Conservation (phyloP, 768 basidiomycete genomes). For the Mycena alexandri region DNA sequence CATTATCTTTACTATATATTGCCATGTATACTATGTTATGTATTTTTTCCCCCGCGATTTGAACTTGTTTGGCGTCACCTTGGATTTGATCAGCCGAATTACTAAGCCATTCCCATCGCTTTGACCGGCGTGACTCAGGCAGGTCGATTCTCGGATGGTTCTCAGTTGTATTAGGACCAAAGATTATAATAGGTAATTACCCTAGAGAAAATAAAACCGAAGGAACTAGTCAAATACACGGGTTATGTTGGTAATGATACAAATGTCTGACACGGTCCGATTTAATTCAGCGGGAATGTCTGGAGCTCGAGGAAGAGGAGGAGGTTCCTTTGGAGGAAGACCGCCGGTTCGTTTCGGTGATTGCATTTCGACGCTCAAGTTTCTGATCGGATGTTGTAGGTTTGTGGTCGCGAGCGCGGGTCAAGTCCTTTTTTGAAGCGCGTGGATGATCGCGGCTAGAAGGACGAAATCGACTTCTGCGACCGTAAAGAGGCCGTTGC, state of each 20-base stretch:
- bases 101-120: no score
- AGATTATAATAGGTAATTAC: no score
- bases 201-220: no score
- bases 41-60: not conserved
- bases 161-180: no score
- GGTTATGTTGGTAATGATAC: no score
- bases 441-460: conserved; percentile 6
- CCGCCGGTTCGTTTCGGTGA: conserved; percentile 6
- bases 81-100: no score
- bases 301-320: not conserved
- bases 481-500: conserved; percentile 24
- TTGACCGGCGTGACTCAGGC: no score
- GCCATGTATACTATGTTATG: not conserved
- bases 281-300: not conserved
- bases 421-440: not conserved
- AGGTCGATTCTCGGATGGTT: no score
- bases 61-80: no score
- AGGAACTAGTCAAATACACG: no score
- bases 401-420: not conserved
- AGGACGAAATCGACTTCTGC: not conserved
- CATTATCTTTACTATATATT: not conserved
- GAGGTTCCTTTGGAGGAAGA: conserved; percentile 12
- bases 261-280: no score
- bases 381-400: not conserved
- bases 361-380: conserved; percentile 18